Conservation (phyloP, 2,329 filamentous ascomycete genomes). For the Madurella fahalii region DNA sequence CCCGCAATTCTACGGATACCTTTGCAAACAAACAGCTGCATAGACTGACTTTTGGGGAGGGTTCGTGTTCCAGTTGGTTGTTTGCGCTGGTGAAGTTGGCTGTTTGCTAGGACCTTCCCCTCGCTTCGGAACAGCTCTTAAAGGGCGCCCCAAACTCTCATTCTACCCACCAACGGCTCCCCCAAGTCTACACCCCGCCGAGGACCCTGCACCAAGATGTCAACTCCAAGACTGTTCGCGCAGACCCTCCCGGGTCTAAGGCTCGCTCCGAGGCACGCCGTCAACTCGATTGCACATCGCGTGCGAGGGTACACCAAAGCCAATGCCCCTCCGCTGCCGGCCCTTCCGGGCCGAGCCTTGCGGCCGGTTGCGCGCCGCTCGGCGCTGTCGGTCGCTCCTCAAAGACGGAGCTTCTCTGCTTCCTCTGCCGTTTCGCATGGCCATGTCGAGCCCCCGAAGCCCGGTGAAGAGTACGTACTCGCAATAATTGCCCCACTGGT, state of each 20-base stretch:
- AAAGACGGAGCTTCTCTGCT: conserved; percentile 54
- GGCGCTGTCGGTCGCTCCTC: not conserved
- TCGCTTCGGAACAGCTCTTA: not conserved
- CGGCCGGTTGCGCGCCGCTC: conserved; percentile 7
- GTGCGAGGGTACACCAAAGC: conserved; percentile 24
- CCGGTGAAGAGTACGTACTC: conserved; percentile 74
- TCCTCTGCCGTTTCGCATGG: conserved; percentile 63
- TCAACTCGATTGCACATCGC: conserved; percentile 17
- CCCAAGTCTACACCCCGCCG: not conserved
- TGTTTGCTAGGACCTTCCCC: not conserved
- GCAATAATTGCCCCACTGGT: not conserved
- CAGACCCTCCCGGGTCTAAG: conserved; percentile 20
- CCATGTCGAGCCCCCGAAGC: conserved; percentile 77
- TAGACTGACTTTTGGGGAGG: no score
- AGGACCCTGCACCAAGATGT: conserved; percentile 17
- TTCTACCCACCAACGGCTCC: not conserved
- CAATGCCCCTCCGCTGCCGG: conserved; percentile 12
- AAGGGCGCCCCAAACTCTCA: not conserved
- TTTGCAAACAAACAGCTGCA: not conserved
- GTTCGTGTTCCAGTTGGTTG: not conserved
- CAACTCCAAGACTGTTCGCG: conserved; percentile 16
- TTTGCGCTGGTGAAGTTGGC: not conserved
- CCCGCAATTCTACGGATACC: not conserved
- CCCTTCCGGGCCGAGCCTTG: conserved; percentile 2
- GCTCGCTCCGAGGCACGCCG: conserved; percentile 8